Evolutionary conservation across 306 rosid genomes (phyloP).

Genomic region (Vigna reflexopilosa): DNA sequence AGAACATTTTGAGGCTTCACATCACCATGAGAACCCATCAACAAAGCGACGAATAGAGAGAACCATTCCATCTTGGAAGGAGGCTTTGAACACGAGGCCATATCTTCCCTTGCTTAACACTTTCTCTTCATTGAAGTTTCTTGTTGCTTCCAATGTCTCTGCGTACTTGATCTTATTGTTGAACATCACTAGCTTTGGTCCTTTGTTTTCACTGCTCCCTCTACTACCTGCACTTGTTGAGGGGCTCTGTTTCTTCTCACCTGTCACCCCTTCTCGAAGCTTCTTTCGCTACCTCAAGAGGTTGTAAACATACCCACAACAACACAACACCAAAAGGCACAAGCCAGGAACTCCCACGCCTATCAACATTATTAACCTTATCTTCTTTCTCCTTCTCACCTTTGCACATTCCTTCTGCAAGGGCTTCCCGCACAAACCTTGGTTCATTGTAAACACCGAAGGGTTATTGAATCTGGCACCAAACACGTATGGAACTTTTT

Average conservation of each 20-base stretch:
- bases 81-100: constrained; percentile 80
- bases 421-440: constrained; percentile 70
- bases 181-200: constrained; percentile 83
- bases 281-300: constrained; percentile 77
- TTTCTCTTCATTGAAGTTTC: constrained; percentile 86
- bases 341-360: constrained; percentile 64
- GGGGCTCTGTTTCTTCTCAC: constrained; percentile 79
- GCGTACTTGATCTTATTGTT: constrained; percentile 71
- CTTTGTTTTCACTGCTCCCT: constrained; percentile 79
- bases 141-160: constrained; percentile 85
- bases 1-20: too few species aligned
- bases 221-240: constrained; percentile 59
- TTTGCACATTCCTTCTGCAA: constrained; percentile 63
- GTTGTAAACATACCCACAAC: constrained; percentile 76
- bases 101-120: constrained; percentile 77
- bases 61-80: constrained; percentile 77
- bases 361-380: constrained; percentile 60
- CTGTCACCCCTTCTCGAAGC: constrained; percentile 68
- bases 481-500: constrained; percentile 50
- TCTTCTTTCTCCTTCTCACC: constrained; percentile 59
- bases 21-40: constrained; percentile 38
- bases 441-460: constrained; percentile 58
- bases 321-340: constrained; percentile 62
- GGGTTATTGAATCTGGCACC: constrained; percentile 62
- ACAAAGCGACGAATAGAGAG: constrained; percentile 79